Percentiles rank a stretch among this genome's conserved stretches.
Conservation (phyloP, 192 early-diverging fungal species). For the Linderina pennispora region DNA sequence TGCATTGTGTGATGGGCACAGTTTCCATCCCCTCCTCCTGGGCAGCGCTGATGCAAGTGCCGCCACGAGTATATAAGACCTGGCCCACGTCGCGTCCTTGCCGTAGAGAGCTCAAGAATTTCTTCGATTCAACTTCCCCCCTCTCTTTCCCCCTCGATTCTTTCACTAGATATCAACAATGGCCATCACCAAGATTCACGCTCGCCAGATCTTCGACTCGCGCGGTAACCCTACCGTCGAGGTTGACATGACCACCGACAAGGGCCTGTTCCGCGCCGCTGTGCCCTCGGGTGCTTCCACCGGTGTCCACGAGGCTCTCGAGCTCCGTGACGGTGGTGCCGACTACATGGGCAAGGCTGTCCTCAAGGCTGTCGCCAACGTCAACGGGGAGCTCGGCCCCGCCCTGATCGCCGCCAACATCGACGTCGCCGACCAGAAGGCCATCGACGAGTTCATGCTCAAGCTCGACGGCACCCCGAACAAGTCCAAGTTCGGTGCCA, state of each 20-base stretch:
- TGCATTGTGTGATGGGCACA: no score
- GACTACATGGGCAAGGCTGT: slow-evolving; percentile 95
- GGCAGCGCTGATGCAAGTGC: no score
- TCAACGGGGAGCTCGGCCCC: slow-evolving; percentile 84
- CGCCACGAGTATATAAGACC: no score
- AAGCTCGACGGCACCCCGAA: slow-evolving; percentile 92
- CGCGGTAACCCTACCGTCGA: slow-evolving; percentile 99
- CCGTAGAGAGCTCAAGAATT: no score
- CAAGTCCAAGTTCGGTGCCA: slow-evolving; percentile 95
- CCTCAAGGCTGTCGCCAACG: slow-evolving; percentile 81
- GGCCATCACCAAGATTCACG: slow-evolving; percentile 70
- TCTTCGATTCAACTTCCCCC: no score
- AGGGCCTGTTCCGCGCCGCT: slow-evolving; percentile 94
- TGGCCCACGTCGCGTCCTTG: no score
- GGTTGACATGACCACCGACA: slow-evolving; percentile 91
- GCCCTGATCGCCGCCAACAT: slow-evolving; percentile 76
- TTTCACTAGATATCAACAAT: slow-evolving; percentile 33
- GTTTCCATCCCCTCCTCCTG: no score
- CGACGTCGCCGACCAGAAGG: slow-evolving; percentile 79
- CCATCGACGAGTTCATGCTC: slow-evolving; percentile 87
- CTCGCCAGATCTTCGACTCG: slow-evolving; percentile 98
- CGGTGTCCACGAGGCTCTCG: slow-evolving; percentile 97
- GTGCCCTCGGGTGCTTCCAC: slow-evolving; percentile 99
- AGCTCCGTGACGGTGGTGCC: slow-evolving; percentile 91
- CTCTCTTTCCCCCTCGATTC: background rate